Conservation (phyloP, 2,329 filamentous ascomycete genomes). For the Cyclaneusma minus region DNA sequence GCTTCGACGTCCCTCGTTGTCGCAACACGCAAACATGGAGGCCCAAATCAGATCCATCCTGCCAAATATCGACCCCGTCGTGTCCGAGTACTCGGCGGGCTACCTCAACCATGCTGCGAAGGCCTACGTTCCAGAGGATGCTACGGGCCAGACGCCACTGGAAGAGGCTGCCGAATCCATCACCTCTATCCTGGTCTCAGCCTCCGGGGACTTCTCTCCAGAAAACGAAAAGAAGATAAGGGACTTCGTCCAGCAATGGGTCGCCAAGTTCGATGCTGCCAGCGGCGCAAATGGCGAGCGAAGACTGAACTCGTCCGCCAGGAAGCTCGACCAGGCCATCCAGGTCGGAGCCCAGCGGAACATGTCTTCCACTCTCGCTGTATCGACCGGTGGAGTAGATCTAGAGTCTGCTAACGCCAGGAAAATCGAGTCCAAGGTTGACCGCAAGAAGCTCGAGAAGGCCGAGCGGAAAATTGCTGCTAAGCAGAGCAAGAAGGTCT, state of each 20-base stretch:
- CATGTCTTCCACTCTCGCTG: slow-evolving; percentile 87
- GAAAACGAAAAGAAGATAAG: slow-evolving; percentile 65
- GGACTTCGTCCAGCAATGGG: slow-evolving; percentile 78
- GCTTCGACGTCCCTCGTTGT: slow-evolving; percentile 1
- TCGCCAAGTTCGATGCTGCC: slow-evolving; percentile 60
- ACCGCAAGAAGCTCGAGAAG: slow-evolving; percentile 98
- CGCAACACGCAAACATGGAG: slow-evolving; percentile 47
- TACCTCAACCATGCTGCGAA: slow-evolving; percentile 90
- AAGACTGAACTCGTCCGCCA: slow-evolving; percentile 60
- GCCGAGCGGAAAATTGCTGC: slow-evolving; percentile 93
- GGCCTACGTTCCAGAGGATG: slow-evolving; percentile 63
- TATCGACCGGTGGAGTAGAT: slow-evolving; percentile 73
- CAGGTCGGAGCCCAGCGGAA: slow-evolving; percentile 89
- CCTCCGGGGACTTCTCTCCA: slow-evolving; percentile 66
- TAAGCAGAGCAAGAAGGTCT: slow-evolving; percentile 96
- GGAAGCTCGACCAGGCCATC: slow-evolving; percentile 82
- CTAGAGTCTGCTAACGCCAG: slow-evolving; percentile 83
- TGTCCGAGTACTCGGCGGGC: slow-evolving; percentile 86
- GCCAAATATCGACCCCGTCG: slow-evolving; percentile 72
- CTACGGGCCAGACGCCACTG: slow-evolving; percentile 56
- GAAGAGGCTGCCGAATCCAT: slow-evolving; percentile 72
- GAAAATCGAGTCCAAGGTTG: slow-evolving; percentile 95
- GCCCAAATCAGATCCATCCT: slow-evolving; percentile 72
- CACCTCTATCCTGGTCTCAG: slow-evolving; percentile 79
- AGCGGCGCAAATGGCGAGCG: slow-evolving; percentile 54